Base-by-base conservation (phyloP, 106 monocot genomes). In the Hemerocallis citrina region DNA sequence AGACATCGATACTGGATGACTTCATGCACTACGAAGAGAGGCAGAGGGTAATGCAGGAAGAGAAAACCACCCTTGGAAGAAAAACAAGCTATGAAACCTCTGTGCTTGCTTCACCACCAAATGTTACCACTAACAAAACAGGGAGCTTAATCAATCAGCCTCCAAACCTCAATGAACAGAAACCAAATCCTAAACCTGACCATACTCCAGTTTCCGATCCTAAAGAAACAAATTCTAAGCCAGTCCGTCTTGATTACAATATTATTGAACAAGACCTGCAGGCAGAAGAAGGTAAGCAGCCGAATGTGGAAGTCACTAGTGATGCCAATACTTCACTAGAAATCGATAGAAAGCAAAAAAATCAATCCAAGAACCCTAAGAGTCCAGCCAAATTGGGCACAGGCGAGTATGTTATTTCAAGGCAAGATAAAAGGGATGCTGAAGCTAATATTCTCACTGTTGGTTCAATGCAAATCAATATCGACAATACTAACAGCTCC, bases 1-100 rank as follows among this genome's bases (percentile, higher is more conserved):
- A 62, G 41, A 79, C 78, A 6, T 85, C 75, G 13, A 47, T 85
- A 50, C 70, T 90, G 25, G 89, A 90, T 70, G 85, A 90, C 54
- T 90, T 43, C 28, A 11, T 44, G 27, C 8, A 40, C 42, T 90
- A 90, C 39, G 89, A 90, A 61, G 78, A 76, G 20, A 65, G 82
- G 7, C 75, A 89, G 64, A 81, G 61, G 73, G 47, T 80, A 22
- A 78, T 79, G 79, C 47, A 79, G 13, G 76, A 85, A 68, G 81
- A 90, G 14, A 90, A 76, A 52, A 48, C 50, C 11, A 38, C 75
- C 49, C 25, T 74, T 0, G 64, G 55, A 7, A 73, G 75, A 31
- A 74, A 68, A 69, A 63, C 13, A 14, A 62, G 55, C 13, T 22
- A 9, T 54, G 59, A 47, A 19, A 24, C 34, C 34, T 12, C 66